phyloP scores from a whole-genome alignment of 192 early-diverging fungal species.

The Glomus cerebriforme region DNA sequence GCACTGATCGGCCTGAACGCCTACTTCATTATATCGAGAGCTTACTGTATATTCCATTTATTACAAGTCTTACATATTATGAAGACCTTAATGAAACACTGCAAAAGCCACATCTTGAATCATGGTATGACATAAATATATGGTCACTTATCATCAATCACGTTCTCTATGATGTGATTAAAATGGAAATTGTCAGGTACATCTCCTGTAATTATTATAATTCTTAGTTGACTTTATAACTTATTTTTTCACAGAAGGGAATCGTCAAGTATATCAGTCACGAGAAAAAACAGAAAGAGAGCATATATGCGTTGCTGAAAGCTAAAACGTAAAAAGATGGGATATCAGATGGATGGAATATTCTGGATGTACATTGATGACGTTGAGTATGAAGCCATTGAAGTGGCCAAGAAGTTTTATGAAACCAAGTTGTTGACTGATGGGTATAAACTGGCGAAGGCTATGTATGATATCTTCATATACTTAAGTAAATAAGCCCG shows the following conservation, averaged over 20 bases:
- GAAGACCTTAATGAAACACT: conserved; percentile 32
- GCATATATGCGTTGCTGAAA: conserved; percentile 1
- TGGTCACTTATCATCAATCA: conserved; percentile 35
- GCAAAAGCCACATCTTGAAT: conserved; percentile 30
- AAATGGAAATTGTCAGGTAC: conserved; percentile 32
- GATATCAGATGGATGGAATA: conserved; percentile 26
- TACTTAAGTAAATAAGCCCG: conserved; percentile 13
- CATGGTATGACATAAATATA: conserved; percentile 35
- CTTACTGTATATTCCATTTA: conserved; percentile 27
- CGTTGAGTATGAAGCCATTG: conserved; percentile 28
- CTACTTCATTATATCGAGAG: too few species aligned
- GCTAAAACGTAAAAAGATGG: conserved; percentile 2
- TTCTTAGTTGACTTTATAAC: conserved; percentile 12
- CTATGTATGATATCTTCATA: conserved; percentile 35
- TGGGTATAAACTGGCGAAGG: conserved; percentile 24
- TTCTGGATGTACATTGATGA: conserved; percentile 24
- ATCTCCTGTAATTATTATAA: conserved; percentile 17
- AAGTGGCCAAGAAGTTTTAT: conserved; percentile 32
- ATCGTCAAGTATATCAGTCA: neutral
- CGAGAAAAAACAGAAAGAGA: conserved; percentile 30
- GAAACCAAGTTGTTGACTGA: conserved; percentile 21
- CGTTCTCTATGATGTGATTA: conserved; percentile 21
- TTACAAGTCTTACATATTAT: conserved; percentile 33
- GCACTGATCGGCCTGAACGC: too few species aligned
- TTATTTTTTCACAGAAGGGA: conserved; percentile 32